A percentile compares a stretch with the other conserved stretches of the same genome.
Evolutionary conservation across 306 rosid species (phyloP).

Genomic region (Herpetospermum pedunculosum): DNA sequence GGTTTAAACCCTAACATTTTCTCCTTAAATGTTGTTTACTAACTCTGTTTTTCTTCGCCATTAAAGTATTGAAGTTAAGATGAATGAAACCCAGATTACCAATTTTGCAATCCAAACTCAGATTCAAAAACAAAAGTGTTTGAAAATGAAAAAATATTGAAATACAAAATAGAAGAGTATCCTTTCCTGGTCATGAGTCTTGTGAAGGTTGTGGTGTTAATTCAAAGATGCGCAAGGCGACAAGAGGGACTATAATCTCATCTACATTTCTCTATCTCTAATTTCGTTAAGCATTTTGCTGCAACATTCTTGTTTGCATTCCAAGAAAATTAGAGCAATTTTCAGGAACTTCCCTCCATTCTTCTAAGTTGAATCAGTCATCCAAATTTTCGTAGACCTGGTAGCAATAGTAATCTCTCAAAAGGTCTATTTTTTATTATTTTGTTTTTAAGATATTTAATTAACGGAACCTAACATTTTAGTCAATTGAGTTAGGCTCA

Average conservation of each 20-base stretch:
- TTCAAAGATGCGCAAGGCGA: neutral
- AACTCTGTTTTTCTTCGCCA: neutral
- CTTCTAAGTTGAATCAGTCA: neutral
- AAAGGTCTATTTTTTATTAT: too few species aligned
- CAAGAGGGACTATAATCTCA: neutral
- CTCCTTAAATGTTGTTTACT: neutral
- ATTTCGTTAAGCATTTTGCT: neutral
- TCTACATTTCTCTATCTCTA: neutral
- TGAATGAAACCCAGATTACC: neutral
- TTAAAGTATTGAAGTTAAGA: neutral
- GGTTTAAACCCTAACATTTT: neutral
- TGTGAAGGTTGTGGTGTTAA: neutral
- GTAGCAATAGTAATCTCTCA: too few species aligned
- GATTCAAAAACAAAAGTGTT: neutral
- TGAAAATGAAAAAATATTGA: neutral
- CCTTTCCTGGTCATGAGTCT: neutral
- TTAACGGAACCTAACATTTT: too few species aligned
- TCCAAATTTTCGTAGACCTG: neutral
- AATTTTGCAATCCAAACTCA: neutral
- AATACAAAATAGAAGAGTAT: neutral
- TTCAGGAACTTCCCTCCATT: neutral
- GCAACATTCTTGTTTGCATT: neutral
- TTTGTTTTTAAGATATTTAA: too few species aligned
- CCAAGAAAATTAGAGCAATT: neutral
- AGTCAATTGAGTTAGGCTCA: too few species aligned